Evolutionary conservation across 108 stramenopile species (phyloP).

Genomic region (Bacterosira constricta): DNA sequence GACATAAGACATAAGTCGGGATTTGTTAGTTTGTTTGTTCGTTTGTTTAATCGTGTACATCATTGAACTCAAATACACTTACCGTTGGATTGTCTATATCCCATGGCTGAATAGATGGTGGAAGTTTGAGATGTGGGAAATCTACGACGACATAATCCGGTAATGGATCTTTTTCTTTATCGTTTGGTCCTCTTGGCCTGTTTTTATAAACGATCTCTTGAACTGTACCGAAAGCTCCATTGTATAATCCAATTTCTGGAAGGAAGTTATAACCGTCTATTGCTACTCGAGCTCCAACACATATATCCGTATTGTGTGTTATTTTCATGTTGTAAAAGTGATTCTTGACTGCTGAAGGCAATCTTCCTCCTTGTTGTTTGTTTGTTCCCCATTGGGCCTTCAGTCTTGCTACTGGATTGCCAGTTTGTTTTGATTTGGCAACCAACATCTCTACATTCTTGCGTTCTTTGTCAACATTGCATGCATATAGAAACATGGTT

Average conservation of each 20-base stretch:
- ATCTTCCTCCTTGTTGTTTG: too few species aligned
- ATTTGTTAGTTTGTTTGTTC: background rate
- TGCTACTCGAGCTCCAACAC: slow-evolving; percentile 3
- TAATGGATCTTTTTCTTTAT: background rate
- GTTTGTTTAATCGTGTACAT: background rate
- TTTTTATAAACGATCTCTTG: background rate
- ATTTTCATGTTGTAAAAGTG: background rate
- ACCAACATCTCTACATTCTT: background rate
- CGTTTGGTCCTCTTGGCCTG: background rate
- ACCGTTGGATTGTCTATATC: background rate
- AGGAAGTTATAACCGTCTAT: background rate
- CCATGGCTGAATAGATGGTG: background rate
- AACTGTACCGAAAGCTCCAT: background rate
- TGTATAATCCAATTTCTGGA: background rate
- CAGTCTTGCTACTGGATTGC: background rate
- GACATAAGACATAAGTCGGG: background rate
- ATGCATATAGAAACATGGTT: background rate
- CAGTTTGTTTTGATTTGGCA: background rate
- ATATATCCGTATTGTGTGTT: background rate
- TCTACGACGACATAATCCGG: background rate
- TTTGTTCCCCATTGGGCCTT: background rate
- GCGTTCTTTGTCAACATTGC: background rate
- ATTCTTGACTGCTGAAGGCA: background rate
- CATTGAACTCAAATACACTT: too few species aligned
- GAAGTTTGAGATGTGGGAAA: background rate